phyloP scores from a whole-genome alignment of 2,329 filamentous ascomycete genomes.

The Exophiala viscosa region DNA sequence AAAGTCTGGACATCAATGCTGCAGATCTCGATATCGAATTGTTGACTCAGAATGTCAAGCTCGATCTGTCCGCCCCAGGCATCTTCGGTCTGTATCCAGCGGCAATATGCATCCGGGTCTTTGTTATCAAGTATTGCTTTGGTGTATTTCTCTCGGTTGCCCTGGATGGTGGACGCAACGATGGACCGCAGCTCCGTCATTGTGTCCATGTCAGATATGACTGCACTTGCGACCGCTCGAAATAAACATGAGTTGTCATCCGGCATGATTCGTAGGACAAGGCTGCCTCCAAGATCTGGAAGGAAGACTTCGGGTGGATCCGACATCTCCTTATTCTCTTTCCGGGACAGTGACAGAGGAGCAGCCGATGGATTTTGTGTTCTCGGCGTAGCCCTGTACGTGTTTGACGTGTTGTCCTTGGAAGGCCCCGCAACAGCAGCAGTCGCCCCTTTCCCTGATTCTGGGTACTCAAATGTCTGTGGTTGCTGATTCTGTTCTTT shows the following conservation, averaged over 20 bases:
- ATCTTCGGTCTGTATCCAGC: conserved; percentile 73
- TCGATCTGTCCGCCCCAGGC: conserved; percentile 93
- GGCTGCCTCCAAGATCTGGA: conserved; percentile 52
- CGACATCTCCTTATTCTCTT: conserved; percentile 42
- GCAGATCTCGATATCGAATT: conserved; percentile 82
- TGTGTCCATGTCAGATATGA: conserved; percentile 64
- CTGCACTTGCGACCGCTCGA: conserved; percentile 75
- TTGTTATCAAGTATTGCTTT: conserved; percentile 71
- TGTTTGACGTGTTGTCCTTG: background rate
- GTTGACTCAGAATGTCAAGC: conserved; percentile 74
- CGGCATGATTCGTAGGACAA: conserved; percentile 86
- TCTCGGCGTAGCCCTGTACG: conserved; percentile 3
- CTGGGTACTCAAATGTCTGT: conserved; percentile 8
- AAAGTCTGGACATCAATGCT: conserved; percentile 73
- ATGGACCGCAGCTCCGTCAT: conserved; percentile 72
- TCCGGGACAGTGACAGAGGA: conserved; percentile 40
- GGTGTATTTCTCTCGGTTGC: conserved; percentile 67
- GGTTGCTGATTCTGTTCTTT: conserved; percentile 1
- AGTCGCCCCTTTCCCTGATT: background rate
- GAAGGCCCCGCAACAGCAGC: conserved; percentile 11
- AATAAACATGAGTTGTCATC: conserved; percentile 96
- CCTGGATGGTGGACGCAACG: conserved; percentile 73
- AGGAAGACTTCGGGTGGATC: conserved; percentile 62
- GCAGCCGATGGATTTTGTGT: conserved; percentile 17
- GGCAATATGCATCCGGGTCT: conserved; percentile 68